A percentile compares a stretch with the other conserved stretches of the same genome.
Evolutionary conservation across 345 rosid species (phyloP).

Genomic region (Citrus glauca): DNA sequence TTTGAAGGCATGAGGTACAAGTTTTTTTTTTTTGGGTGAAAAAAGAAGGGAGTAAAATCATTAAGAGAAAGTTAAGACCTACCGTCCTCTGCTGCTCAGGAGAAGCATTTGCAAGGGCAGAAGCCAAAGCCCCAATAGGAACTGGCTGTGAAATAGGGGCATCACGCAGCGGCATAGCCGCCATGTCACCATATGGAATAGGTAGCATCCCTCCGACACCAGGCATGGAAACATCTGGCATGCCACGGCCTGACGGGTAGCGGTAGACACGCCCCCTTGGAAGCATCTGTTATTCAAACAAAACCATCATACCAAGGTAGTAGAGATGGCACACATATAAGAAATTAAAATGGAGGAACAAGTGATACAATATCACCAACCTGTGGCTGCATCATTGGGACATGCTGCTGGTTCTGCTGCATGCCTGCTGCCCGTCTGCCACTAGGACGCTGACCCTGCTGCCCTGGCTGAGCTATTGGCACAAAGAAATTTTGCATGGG

Average conservation of each 20-base stretch:
- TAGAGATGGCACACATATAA: not conserved
- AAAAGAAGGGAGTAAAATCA: too few relatives aligned
- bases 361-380: slow-evolving; percentile 23
- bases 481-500: slow-evolving; percentile 78
- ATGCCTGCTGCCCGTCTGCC: slow-evolving; percentile 63
- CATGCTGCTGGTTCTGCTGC: slow-evolving; percentile 78
- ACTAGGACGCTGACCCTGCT: slow-evolving; percentile 84
- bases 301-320: not conserved
- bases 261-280: slow-evolving; percentile 77
- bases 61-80: slow-evolving; percentile 8
- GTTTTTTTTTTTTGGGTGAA: too few relatives aligned
- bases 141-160: slow-evolving; percentile 53
- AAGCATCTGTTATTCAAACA: slow-evolving; percentile 46
- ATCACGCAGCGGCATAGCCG: slow-evolving; percentile 60
- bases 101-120: slow-evolving; percentile 80
- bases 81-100: slow-evolving; percentile 94
- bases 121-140: slow-evolving; percentile 81
- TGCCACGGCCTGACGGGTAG: slow-evolving; percentile 72
- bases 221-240: slow-evolving; percentile 70
- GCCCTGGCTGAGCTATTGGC: slow-evolving; percentile 93
- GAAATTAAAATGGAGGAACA: not conserved
- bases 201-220: slow-evolving; percentile 75
- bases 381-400: slow-evolving; percentile 83
- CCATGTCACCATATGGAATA: slow-evolving; percentile 61
- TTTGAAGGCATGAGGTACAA: not conserved